Conservation (phyloP, 257 asterid genomes). For the Penstemon newberryi region DNA sequence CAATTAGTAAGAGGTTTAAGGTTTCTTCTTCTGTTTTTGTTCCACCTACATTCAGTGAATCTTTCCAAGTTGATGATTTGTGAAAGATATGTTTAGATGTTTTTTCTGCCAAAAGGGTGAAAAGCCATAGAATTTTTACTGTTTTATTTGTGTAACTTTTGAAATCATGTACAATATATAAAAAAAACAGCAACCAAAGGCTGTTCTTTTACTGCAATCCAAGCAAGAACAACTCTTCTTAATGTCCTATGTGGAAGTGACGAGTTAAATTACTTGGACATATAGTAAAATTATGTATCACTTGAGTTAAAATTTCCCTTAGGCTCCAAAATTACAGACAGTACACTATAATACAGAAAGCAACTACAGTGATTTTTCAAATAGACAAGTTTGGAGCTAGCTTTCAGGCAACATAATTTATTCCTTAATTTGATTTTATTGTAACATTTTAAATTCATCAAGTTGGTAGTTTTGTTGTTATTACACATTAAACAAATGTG, state of each 20-base stretch:
- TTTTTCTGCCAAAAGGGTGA: slow-evolving; percentile 34
- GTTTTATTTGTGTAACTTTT: slow-evolving; percentile 21
- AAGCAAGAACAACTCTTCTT: too few species aligned
- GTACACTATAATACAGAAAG: background rate
- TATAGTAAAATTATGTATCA: too few species aligned
- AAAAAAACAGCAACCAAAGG: background rate
- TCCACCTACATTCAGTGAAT: slow-evolving; percentile 67
- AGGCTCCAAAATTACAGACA: too few species aligned
- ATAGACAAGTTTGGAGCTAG: slow-evolving; percentile 16
- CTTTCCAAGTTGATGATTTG: slow-evolving; percentile 36
- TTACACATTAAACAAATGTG: background rate
- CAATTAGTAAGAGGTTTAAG: slow-evolving; percentile 75
- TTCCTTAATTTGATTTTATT: background rate
- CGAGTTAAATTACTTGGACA: too few species aligned
- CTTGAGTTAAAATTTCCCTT: too few species aligned
- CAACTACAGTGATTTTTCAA: slow-evolving; percentile 15
- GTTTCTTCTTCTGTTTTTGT: slow-evolving; percentile 78
- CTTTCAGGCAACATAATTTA: slow-evolving; percentile 16
- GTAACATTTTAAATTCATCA: slow-evolving; percentile 30
- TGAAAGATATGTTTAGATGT: slow-evolving; percentile 16
- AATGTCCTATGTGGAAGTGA: too few species aligned
- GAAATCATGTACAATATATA: slow-evolving; percentile 33
- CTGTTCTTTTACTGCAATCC: too few species aligned
- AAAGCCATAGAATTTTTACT: slow-evolving; percentile 26
- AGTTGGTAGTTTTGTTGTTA: slow-evolving; percentile 42